phyloP scores from a whole-genome alignment of 805 yeast genomes.

The Jamesozyma piceae region DNA sequence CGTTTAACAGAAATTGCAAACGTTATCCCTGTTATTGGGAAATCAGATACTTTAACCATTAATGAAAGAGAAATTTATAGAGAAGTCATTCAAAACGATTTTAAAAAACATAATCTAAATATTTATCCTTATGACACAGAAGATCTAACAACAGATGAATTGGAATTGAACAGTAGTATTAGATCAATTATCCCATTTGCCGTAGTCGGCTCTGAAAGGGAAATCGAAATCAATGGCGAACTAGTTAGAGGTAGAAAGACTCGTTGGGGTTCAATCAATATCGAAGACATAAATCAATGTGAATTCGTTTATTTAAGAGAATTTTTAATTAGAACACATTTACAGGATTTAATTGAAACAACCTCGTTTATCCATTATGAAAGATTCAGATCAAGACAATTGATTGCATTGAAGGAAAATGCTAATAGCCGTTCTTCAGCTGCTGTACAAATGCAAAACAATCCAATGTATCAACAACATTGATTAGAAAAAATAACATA shows the following conservation, averaged over 20 bases:
- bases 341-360: conserved; percentile 91
- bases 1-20: conserved; percentile 83
- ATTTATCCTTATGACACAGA: conserved; percentile 72
- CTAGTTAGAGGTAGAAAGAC: conserved; percentile 83
- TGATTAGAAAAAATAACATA: not conserved
- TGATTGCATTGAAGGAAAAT: conserved; percentile 86
- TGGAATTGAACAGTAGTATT: conserved; percentile 64
- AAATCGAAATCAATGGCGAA: conserved; percentile 67
- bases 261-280: conserved; percentile 87
- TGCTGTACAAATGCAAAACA: conserved; percentile 19
- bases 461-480: conserved; percentile 5
- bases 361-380: conserved; percentile 86
- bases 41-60: conserved; percentile 79
- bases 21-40: conserved; percentile 92
- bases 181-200: conserved; percentile 85
- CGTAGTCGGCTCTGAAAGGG: conserved; percentile 80
- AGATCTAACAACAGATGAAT: conserved; percentile 61
- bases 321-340: conserved; percentile 87
- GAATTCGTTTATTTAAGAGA: conserved; percentile 92
- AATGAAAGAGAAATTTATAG: conserved; percentile 78
- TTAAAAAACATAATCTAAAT: conserved; percentile 58
- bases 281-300: conserved; percentile 90
- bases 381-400: conserved; percentile 85
- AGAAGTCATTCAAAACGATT: conserved; percentile 66
- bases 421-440: conserved; percentile 39